Base-by-base conservation (phyloP, 352 stramenopile genomes). In the Phytophthora syringae region DNA sequence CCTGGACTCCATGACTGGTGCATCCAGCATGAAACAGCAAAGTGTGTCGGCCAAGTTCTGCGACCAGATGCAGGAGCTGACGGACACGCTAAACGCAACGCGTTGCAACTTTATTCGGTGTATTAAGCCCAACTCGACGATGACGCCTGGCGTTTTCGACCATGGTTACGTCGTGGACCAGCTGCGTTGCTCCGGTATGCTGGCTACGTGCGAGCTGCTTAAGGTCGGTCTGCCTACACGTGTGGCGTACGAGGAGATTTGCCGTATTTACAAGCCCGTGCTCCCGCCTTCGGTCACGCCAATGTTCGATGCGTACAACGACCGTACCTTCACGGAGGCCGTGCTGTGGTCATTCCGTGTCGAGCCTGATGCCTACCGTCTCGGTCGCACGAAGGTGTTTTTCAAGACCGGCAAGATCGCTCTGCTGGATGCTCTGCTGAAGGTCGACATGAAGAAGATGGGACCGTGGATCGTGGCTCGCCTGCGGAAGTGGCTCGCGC, bases 391-490 rank as follows among this genome's bases (percentile, higher is more conserved):
- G 10, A 93, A 93, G 60, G 75, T 97, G 11, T 97, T 97, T 70
- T 97, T 97, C 73, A 95, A 94, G 74, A 92, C 90, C 4, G 91
- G 91, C 50, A 94, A 96, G 65, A 97, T 97, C 39, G 84, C 90
- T 37, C 75, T 92, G 10, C 65, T 97, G n/a, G 86, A 97, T 63
- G 87, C 88, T 27, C 80, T 97, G 13, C 65, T 97, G 30, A 93
- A 93, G 64, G 82, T 94, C n/a, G 84, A 94, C 59, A 94, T 94
- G 88, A 92, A 93, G 76, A 94, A 94, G 82, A 94, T 54, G 93
- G 91, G 88, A 88, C 87, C 48, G 90, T 89, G 56, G 90, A 94
- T 95, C 50, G 85, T 95, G 34, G 80, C 82, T 13, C 85, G 87
- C 40, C 71, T 95, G 65, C 80, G 85, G 60, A 80, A 92, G 76